Evolutionary conservation across 257 asterid genomes (phyloP).

Genomic region (Schizonepeta tenuifolia): DNA sequence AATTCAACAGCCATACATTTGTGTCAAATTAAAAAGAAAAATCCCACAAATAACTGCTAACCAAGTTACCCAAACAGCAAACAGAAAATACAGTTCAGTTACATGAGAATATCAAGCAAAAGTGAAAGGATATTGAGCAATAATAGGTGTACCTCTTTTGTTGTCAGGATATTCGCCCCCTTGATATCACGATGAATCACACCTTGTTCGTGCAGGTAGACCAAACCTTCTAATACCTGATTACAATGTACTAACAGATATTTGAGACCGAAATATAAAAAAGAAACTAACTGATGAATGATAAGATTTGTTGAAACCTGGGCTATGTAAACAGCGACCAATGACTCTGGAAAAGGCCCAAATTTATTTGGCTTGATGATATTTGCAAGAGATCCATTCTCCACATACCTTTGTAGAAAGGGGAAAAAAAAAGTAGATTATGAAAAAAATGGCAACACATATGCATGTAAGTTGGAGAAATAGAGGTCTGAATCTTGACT

Average conservation of each 20-base stretch:
- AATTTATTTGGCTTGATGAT: slow-evolving; percentile 96
- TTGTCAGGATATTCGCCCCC: slow-evolving; percentile 97
- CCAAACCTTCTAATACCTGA: slow-evolving; percentile 98
- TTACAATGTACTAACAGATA: slow-evolving; percentile 20
- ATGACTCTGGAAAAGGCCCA: slow-evolving; percentile 98
- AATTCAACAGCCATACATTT: slow-evolving; percentile 2
- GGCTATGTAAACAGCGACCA: slow-evolving; percentile 94
- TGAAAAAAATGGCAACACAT: background rate
- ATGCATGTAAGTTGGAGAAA: slow-evolving; percentile 25
- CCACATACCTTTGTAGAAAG: slow-evolving; percentile 76
- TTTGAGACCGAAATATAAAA: slow-evolving; percentile 30
- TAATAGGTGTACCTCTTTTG: slow-evolving; percentile 76
- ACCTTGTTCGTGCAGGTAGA: slow-evolving; percentile 98
- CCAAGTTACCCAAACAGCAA: slow-evolving; percentile 10
- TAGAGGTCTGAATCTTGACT: slow-evolving; percentile 39
- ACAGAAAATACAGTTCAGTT: background rate
- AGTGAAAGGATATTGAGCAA: slow-evolving; percentile 4
- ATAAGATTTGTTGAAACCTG: slow-evolving; percentile 65
- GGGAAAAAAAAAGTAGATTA: background rate
- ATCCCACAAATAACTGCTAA: background rate
- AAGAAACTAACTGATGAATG: slow-evolving; percentile 21
- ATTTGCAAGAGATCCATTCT: slow-evolving; percentile 98
- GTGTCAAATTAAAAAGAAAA: background rate
- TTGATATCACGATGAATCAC: slow-evolving; percentile 99
- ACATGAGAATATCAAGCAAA: slow-evolving; percentile 10